A percentile compares a stretch with the other conserved stretches of the same genome.
phyloP scores from a whole-genome alignment of 1,284 basidiomycete genomes.

The Cutaneotrichosporon daszewskae region DNA sequence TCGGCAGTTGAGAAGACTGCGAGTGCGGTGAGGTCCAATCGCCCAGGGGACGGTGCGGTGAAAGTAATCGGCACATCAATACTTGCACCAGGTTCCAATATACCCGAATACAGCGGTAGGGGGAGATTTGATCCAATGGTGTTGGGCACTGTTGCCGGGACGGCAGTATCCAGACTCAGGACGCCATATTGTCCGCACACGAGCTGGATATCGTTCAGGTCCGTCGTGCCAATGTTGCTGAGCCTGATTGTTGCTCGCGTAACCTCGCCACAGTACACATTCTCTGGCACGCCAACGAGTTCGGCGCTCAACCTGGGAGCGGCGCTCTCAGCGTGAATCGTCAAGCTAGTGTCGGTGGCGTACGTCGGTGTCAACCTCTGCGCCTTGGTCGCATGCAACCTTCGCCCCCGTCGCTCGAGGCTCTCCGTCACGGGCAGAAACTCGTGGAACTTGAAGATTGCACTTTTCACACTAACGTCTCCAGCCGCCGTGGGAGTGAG shows the following conservation, averaged over 20 bases:
- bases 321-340: conserved; percentile 35
- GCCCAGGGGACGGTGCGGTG: conserved; percentile 14
- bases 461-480: conserved; percentile 28
- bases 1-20: conserved; percentile 20
- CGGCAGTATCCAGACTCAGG: conserved; percentile 14
- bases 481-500: conserved; percentile 24
- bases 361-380: conserved; percentile 47
- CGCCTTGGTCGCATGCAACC: conserved; percentile 47
- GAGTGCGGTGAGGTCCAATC: conserved; percentile 25
- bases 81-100: conserved; percentile 23
- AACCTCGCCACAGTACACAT: conserved; percentile 40
- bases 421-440: conserved; percentile 46
- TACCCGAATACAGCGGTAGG: conserved; percentile 11
- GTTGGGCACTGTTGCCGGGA: conserved; percentile 21
- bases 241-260: conserved; percentile 25
- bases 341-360: conserved; percentile 45
- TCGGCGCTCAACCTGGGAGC: conserved; percentile 38
- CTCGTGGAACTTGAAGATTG: conserved; percentile 46
- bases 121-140: conserved; percentile 16
- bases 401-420: conserved; percentile 43
- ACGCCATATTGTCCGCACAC: conserved; percentile 28
- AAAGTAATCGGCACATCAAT: conserved; percentile 23
- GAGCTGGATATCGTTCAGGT: conserved; percentile 30
- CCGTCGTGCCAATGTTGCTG: conserved; percentile 35
- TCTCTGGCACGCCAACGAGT: conserved; percentile 23